Percentiles rank a stretch among this genome's conserved stretches.
Evolutionary conservation across 768 basidiomycete genomes (phyloP).

Genomic region (Mycena latifolia): DNA sequence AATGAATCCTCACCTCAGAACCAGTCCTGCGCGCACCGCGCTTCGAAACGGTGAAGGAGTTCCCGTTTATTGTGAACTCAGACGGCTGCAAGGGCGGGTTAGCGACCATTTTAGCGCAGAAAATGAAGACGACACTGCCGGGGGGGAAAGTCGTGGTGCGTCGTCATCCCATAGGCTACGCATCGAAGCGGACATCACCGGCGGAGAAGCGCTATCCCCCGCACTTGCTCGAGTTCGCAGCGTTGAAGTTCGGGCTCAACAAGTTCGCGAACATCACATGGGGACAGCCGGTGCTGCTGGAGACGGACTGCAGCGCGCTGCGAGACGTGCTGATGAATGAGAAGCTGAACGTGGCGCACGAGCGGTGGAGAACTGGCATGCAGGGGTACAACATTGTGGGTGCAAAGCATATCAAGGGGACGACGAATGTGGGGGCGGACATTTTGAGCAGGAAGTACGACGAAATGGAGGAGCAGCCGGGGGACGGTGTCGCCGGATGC

Average conservation of each 20-base stretch:
- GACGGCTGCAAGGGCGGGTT: slow-evolving; percentile 44
- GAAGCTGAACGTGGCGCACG: slow-evolving; percentile 35
- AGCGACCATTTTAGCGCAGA: slow-evolving; percentile 40
- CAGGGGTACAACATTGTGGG: slow-evolving; percentile 34
- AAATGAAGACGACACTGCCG: slow-evolving; percentile 10
- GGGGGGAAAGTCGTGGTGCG: slow-evolving; percentile 23
- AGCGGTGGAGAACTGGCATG: slow-evolving; percentile 42
- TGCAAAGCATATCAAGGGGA: slow-evolving; percentile 36
- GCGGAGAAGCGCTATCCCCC: slow-evolving; percentile 45
- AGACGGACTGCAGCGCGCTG: slow-evolving; percentile 28
- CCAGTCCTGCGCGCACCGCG: background rate
- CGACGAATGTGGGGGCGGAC: slow-evolving; percentile 37
- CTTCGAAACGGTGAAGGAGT: slow-evolving; percentile 39
- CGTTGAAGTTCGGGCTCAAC: slow-evolving; percentile 22
- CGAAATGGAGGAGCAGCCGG: background rate
- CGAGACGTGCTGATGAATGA: slow-evolving; percentile 38
- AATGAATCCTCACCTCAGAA: background rate
- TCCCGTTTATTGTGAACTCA: slow-evolving; percentile 43
- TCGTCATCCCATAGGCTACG: slow-evolving; percentile 46
- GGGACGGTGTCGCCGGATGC: slow-evolving; percentile 39
- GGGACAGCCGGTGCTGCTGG: slow-evolving; percentile 39
- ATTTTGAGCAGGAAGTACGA: slow-evolving; percentile 33
- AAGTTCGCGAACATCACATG: slow-evolving; percentile 36
- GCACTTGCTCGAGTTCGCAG: slow-evolving; percentile 47
- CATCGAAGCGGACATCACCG: slow-evolving; percentile 47